Evolutionary conservation across 148 eudicot species (phyloP).

Genomic region (Amaranthus cruentus): DNA sequence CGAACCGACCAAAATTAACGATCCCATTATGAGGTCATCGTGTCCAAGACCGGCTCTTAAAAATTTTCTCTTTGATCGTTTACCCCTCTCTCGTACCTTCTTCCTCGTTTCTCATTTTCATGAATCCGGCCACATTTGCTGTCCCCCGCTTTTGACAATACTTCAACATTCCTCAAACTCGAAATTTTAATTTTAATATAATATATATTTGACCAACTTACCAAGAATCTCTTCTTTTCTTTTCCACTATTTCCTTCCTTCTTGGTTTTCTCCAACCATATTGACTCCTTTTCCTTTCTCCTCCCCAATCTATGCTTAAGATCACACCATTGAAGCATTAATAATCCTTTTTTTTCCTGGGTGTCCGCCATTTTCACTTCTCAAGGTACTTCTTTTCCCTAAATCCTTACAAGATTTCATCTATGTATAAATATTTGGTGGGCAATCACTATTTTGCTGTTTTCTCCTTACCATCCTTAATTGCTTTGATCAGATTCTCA

Average conservation of each 20-base stretch:
- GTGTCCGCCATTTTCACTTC: background rate
- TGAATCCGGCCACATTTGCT: background rate
- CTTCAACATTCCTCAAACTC: constrained; percentile 8
- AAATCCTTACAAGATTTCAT: too few relatives aligned
- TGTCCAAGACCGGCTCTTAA: too few relatives aligned
- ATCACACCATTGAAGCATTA: background rate
- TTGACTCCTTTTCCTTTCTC: background rate
- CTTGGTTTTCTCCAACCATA: background rate
- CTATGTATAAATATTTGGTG: background rate
- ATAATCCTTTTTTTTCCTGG: background rate
- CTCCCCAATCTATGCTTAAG: background rate
- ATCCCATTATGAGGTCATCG: too few relatives aligned
- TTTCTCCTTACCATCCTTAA: background rate
- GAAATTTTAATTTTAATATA: too few relatives aligned
- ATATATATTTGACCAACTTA: background rate
- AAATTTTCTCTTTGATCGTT: too few relatives aligned
- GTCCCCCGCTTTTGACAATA: background rate
- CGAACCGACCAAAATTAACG: too few relatives aligned
- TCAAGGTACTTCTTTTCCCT: background rate
- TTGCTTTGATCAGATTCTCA: background rate
- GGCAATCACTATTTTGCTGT: background rate
- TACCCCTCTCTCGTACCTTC: too few relatives aligned
- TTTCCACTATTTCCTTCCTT: background rate
- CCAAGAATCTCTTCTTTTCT: background rate
- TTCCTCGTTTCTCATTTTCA: background rate